Evolutionary conservation across 257 asterid species (phyloP).

Genomic region (Hygrophila difformis): DNA sequence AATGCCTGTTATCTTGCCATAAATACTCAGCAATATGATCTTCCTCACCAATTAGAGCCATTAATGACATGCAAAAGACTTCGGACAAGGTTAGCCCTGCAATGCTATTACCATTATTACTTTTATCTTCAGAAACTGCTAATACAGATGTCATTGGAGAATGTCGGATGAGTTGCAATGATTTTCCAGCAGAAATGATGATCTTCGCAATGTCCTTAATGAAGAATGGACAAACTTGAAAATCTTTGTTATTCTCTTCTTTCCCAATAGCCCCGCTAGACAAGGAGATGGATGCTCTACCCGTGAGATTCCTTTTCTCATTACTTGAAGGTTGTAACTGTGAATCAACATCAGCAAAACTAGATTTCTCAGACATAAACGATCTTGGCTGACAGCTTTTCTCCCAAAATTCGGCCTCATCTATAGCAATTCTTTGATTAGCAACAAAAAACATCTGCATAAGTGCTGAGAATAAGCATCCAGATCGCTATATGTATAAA

Average conservation of each 20-base stretch:
- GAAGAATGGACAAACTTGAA: slow-evolving; percentile 71
- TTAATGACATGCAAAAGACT: slow-evolving; percentile 72
- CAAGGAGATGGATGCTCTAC: slow-evolving; percentile 40
- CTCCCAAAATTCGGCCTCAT: slow-evolving; percentile 95
- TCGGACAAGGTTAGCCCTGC: slow-evolving; percentile 86
- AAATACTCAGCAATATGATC: slow-evolving; percentile 60
- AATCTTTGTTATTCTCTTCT: slow-evolving; percentile 40
- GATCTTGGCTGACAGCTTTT: slow-evolving; percentile 73
- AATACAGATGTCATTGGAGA: slow-evolving; percentile 48
- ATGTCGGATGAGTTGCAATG: slow-evolving; percentile 82
- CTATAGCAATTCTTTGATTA: slow-evolving; percentile 62
- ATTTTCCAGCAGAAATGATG: slow-evolving; percentile 92
- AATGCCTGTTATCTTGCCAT: slow-evolving; percentile 40
- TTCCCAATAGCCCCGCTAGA: slow-evolving; percentile 34
- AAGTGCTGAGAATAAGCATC: slow-evolving; percentile 10
- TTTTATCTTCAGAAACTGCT: slow-evolving; percentile 26
- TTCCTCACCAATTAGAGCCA: slow-evolving; percentile 68
- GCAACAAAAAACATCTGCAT: slow-evolving; percentile 82
- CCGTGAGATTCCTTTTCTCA: slow-evolving; percentile 29
- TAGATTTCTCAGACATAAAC: slow-evolving; percentile 28
- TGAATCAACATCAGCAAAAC: slow-evolving; percentile 21
- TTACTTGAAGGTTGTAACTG: slow-evolving; percentile 27
- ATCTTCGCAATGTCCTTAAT: slow-evolving; percentile 63
- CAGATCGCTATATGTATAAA: no score
- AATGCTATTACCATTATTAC: slow-evolving; percentile 26